Evolutionary conservation across 2,329 filamentous ascomycete species (phyloP), one percentile per base, ranked within the genome.

Genomic region (Myriosclerotinia scirpicola): DNA sequence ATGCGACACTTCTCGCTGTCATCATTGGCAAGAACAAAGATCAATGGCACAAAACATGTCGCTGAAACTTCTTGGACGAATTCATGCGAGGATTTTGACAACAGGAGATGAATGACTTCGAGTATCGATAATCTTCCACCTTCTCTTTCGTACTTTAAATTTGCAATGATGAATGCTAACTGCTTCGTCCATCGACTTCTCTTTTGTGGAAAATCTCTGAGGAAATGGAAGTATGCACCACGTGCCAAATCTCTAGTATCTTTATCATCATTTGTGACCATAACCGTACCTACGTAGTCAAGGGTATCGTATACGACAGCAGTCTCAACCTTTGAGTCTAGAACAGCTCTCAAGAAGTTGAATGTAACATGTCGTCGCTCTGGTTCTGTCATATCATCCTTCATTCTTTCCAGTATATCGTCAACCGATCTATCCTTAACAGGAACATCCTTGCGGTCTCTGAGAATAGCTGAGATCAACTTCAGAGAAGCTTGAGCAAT

Each of bases 221-320:
- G 81, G 79, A 99, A 99, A 72, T 97, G 92, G 77, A 97, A 90
- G 78, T 96, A 99, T 17, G 92, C 90, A 26, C 92, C 92, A 66
- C 95, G 85, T 17, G 94, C 93, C 48, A 96, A 82, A 76, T 97
- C 92, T 63, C 95, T 87, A 2, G 94, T 94, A 70, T 90, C 88
- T 72, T 90, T 90, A 72, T 96, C 93, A 69, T 97, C 92, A 75
- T 98, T 98, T 54, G 91, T 97, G 66, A 99, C 90, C 93, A 98
- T 98, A 77, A 97, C 90, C 4, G 86, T 89, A 56, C 92, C 92
- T 40, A 96, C 89, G 73, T 93, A 89, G 76, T 99, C 95, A 70
- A 97, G 85, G 11, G 90, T 89, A 75, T 98, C 94, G 76, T 99
- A 99, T 40, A 99, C 88, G 53, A 90, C 85, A 0, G 93, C 89